Evolutionary conservation across 352 stramenopile species (phyloP).

Genomic region (Globisporangium solare): DNA sequence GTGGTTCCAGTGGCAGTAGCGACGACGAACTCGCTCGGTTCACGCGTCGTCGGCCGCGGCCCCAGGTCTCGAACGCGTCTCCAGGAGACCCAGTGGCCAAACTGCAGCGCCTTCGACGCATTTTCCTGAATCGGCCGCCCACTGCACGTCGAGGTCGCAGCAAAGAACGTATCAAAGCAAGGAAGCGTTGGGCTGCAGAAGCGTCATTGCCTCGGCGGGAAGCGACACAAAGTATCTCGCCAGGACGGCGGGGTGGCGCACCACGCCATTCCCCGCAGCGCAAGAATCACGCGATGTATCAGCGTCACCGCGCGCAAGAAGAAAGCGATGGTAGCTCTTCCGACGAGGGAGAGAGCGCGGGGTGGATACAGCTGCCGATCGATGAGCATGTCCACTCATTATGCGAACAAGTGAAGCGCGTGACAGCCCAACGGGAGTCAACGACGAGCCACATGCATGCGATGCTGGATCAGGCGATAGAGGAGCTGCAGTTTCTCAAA

Average conservation of each 20-base stretch:
- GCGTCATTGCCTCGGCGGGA: too few species aligned
- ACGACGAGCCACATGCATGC: conserved; percentile 38
- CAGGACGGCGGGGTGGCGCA: too few species aligned
- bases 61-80: conserved; percentile 6
- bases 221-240: too few species aligned
- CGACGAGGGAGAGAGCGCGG: background rate
- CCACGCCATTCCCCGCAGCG: too few species aligned
- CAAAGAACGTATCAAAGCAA: background rate
- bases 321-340: conserved; percentile 4
- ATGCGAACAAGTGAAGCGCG: conserved; percentile 40
- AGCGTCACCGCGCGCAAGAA: background rate
- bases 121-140: conserved; percentile 58
- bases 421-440: conserved; percentile 35
- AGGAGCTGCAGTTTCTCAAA: conserved; percentile 51
- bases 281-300: too few species aligned
- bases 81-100: conserved; percentile 26
- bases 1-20: conserved; percentile 14
- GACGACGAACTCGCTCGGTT: background rate
- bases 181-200: too few species aligned
- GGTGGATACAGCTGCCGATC: conserved; percentile 32
- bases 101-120: conserved; percentile 52
- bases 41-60: too few species aligned
- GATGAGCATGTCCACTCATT: conserved; percentile 43
- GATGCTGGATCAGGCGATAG: conserved; percentile 45
- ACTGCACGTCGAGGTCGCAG: background rate